Evolutionary conservation across 2,329 filamentous ascomycete species (phyloP).

Genomic region (Ascochyta fabae): DNA sequence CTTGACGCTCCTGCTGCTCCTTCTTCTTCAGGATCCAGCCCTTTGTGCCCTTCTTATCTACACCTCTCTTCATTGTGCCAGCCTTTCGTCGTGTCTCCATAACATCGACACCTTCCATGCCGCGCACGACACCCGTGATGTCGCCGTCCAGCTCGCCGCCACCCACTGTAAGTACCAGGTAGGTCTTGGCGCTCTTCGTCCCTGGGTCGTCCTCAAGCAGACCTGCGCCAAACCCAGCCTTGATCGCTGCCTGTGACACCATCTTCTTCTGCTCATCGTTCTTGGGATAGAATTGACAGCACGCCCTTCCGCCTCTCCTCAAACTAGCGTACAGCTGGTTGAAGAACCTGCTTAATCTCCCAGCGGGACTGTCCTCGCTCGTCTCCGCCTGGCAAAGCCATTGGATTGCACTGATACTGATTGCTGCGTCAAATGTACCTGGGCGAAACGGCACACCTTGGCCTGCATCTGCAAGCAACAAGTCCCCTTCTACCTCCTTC

Average conservation of each 20-base stretch:
- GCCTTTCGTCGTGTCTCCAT: constrained; percentile 60
- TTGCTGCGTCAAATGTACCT: constrained; percentile 91
- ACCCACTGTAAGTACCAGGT: constrained; percentile 91
- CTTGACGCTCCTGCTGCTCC: constrained; percentile 92
- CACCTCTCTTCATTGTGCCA: constrained; percentile 61
- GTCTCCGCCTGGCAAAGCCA: constrained; percentile 98
- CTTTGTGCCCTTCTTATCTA: constrained; percentile 80
- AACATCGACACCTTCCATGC: constrained; percentile 86
- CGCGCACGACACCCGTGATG: constrained; percentile 87
- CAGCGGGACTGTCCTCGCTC: constrained; percentile 80
- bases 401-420: constrained; percentile 95
- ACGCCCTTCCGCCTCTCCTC: constrained; percentile 82
- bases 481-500: constrained; percentile 87
- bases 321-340: constrained; percentile 87
- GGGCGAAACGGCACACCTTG: constrained; percentile 94
- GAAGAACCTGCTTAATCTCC: constrained; percentile 84
- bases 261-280: constrained; percentile 90
- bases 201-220: constrained; percentile 93
- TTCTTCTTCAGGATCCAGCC: constrained; percentile 86
- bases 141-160: constrained; percentile 69
- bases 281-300: constrained; percentile 98
- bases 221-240: constrained; percentile 93
- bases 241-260: constrained; percentile 89
- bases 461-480: constrained; percentile 93
- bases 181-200: constrained; percentile 97